Percentiles rank a stretch among this genome's conserved stretches.
These are phyloP conservation scores for Auriculariales sp. DNA, from an alignment of 768 basidiomycete genomes.

Conservation along the genomic window DNA sequence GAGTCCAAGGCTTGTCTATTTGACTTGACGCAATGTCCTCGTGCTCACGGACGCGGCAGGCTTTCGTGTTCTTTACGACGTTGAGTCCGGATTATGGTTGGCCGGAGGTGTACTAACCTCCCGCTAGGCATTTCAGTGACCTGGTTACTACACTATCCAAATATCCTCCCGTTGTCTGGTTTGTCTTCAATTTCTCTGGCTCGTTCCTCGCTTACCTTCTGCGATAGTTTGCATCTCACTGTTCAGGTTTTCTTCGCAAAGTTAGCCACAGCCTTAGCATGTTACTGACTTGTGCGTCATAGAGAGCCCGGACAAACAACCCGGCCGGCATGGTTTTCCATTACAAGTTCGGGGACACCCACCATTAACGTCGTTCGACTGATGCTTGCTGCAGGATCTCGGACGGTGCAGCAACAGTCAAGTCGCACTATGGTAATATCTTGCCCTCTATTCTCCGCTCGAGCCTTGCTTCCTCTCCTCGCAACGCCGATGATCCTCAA, in stretches of 20 bases:
- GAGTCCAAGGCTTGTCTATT: conserved; percentile 43
- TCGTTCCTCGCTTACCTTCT: neutral
- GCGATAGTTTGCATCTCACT: conserved; percentile 59
- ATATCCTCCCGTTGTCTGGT: conserved; percentile 75
- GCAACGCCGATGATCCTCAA: neutral
- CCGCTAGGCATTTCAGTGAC: conserved; percentile 60
- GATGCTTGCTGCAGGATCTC: conserved; percentile 35
- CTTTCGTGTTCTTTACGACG: conserved; percentile 87
- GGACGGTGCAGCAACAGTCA: conserved; percentile 49
- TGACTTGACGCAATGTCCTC: too few relatives aligned
- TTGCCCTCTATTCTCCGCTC: neutral
- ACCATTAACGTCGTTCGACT: neutral
- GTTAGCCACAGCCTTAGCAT: conserved; percentile 4
- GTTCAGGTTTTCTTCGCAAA: too few relatives aligned
- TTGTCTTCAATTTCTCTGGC: conserved; percentile 12
- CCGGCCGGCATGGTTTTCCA: conserved; percentile 61
- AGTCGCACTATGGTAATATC: conserved; percentile 54
- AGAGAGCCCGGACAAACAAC: conserved; percentile 39
- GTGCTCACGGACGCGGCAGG: conserved; percentile 24
- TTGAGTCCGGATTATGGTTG: conserved; percentile 18
- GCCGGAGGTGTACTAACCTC: neutral
- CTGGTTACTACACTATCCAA: conserved; percentile 60
- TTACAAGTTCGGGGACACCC: conserved; percentile 41
- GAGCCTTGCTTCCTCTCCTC: conserved; percentile 5
- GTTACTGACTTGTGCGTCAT: neutral